Evolutionary conservation across 164 flowering plant genomes (phyloP), one percentile per base, ranked within the genome.

Genomic region (Echeveria elegans): DNA sequence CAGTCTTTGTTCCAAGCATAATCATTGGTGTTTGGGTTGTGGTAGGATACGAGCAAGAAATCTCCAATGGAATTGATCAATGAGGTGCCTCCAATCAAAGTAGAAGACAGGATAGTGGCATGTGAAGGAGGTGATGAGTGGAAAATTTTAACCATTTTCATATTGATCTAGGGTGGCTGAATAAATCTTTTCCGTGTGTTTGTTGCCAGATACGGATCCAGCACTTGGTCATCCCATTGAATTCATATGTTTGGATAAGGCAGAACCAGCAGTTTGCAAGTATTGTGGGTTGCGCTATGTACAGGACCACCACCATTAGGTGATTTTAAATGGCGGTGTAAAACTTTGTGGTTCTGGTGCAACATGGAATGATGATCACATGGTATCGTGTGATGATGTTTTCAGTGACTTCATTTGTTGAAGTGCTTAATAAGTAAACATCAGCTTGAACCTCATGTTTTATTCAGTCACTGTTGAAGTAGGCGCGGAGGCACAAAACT

Each of bases 1-100:
- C 10, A 24, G 29, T 53, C 9, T 53, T 7, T 53, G 29, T 53
- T 53, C 24, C 59, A 53, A 53, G 24, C 24, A 15, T 53, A 53
- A 53, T 53, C 0, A 21, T 12, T 24, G 11, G 29, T 53, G 29
- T 53, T 53, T 3, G 0, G 41, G 14, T 66, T 8, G 53, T 75
- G 53, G 5, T 60, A 94, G 99, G 92, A 88, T 78, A 83, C 85
- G 23, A 86, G 85, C 61, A 89, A 87, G 78, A 94, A 91, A 72
- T 91, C 99, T 71, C 99, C 97, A n/a, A 94, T 94, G 99, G 96
- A 94, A 81, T 72, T 94, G 82, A 94, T 91, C 73, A 86, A 80
- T 76, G 97, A 91, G 81, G 95, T 91, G 65, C 99, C 96, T 52
- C 99, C 97, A 9, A 91, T 94, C 75, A 87, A 88, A 75, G 96